Conservation (phyloP, 2,329 filamentous ascomycete genomes). For the Aspergillus sp. region DNA sequence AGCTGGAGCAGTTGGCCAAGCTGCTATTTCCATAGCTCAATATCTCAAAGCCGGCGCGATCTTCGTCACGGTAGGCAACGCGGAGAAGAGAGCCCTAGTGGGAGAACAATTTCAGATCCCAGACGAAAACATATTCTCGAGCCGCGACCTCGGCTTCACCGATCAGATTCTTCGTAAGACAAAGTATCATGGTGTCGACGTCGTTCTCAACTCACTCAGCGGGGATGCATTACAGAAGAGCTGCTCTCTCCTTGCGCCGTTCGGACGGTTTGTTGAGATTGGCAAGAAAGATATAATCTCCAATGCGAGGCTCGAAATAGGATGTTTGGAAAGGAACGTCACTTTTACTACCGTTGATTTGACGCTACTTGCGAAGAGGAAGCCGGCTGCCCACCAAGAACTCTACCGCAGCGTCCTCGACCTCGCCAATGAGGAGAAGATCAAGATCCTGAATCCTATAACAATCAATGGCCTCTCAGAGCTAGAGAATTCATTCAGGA, state of each 20-base stretch:
- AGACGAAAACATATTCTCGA: conserved; percentile 29
- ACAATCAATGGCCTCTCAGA: conserved; percentile 30
- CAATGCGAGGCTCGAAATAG: conserved; percentile 18
- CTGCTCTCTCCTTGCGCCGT: conserved; percentile 23
- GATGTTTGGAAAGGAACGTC: conserved; percentile 14
- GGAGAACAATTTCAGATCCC: conserved; percentile 24
- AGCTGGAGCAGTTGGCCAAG: background rate
- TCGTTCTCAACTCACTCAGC: conserved; percentile 28
- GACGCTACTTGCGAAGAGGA: background rate
- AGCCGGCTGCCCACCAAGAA: background rate
- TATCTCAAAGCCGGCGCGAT: conserved; percentile 26
- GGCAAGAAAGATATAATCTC: conserved; percentile 12
- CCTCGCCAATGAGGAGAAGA: conserved; percentile 16
- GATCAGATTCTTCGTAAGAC: conserved; percentile 20
- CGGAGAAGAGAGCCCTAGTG: no score
- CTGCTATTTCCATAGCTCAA: conserved; percentile 13
- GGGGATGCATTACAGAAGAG: conserved; percentile 26
- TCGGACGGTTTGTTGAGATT: conserved; percentile 28
- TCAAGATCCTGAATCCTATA: no score
- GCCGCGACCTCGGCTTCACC: conserved; percentile 27
- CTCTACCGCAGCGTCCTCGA: conserved; percentile 3
- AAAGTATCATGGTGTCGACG: conserved; percentile 25
- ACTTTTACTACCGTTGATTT: conserved; percentile 17
- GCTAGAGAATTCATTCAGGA: conserved; percentile 28
- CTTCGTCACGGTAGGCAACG: conserved; percentile 27